Conservation (phyloP, 306 rosid species). For the Sindora glabra region DNA sequence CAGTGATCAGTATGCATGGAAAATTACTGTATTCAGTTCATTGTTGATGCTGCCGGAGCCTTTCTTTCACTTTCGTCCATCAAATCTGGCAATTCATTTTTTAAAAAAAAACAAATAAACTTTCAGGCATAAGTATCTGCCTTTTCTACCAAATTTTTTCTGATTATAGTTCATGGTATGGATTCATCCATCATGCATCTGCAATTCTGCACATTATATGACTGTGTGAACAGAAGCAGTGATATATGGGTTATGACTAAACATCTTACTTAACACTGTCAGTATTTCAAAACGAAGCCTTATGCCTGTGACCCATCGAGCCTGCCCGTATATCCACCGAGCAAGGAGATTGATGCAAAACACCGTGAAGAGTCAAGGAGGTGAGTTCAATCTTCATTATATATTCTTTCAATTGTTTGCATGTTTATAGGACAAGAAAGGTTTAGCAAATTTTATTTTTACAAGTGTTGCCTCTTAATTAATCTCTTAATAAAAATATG, state of each 20-base stretch:
- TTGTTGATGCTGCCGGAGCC: too few species aligned
- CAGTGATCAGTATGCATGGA: too few species aligned
- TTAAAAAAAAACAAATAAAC: too few species aligned
- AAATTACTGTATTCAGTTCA: too few species aligned
- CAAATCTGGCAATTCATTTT: too few species aligned
- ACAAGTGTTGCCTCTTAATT: too few species aligned
- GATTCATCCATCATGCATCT: slow-evolving; percentile 4
- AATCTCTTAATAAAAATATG: neutral
- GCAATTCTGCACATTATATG: neutral
- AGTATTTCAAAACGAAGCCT: slow-evolving; percentile 90
- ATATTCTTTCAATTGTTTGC: too few species aligned
- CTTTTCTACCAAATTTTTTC: neutral
- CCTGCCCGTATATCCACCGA: slow-evolving; percentile 84
- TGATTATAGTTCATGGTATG: neutral
- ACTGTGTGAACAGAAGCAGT: too few species aligned
- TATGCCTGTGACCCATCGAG: slow-evolving; percentile 93
- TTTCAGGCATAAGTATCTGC: neutral
- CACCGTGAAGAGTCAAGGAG: slow-evolving; percentile 77
- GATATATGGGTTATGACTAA: too few species aligned
- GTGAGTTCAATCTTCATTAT: slow-evolving; percentile 37
- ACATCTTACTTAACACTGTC: slow-evolving; percentile 28
- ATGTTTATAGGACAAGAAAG: too few species aligned
- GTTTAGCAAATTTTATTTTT: too few species aligned
- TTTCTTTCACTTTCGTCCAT: neutral
- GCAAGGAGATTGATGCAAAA: slow-evolving; percentile 97